phyloP scores from a whole-genome alignment of 345 rosid species.

The Brassica carinata region DNA sequence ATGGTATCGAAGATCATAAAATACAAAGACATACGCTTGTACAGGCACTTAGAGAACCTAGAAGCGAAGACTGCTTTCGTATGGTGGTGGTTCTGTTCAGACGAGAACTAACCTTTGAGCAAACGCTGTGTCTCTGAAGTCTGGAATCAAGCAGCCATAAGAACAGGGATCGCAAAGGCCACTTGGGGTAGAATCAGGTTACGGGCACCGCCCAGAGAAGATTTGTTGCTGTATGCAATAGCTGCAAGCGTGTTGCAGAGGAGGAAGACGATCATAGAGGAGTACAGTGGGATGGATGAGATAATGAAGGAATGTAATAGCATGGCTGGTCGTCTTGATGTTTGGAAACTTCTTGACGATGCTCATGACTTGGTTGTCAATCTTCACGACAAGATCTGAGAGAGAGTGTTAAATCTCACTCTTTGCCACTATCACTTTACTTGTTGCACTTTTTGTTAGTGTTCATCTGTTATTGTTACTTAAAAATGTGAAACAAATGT shows the following conservation, averaged over 20 bases:
- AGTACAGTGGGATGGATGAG: constrained; percentile 92
- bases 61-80: constrained; percentile 87
- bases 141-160: constrained; percentile 81
- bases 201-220: constrained; percentile 89
- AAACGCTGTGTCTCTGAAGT: constrained; percentile 92
- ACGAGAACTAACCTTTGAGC: constrained; percentile 78
- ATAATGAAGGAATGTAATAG: constrained; percentile 90
- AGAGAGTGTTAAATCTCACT: not conserved
- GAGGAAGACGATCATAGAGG: constrained; percentile 85
- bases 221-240: constrained; percentile 85
- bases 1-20: constrained; percentile 82
- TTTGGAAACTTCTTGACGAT: constrained; percentile 96
- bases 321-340: constrained; percentile 86
- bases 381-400: constrained; percentile 74
- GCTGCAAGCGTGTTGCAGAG: constrained; percentile 95
- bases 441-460: constrained; percentile 12
- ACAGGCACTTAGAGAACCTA: constrained; percentile 86
- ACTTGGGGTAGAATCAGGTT: constrained; percentile 82
- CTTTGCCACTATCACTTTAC: not conserved
- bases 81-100: constrained; percentile 94
- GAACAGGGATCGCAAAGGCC: constrained; percentile 71
- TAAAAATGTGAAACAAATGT: not conserved
- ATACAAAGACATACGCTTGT: constrained; percentile 74
- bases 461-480: constrained; percentile 9
- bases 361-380: constrained; percentile 86